Percentiles rank a stretch among this genome's conserved stretches.
Conservation (phyloP, 768 basidiomycete species). For the Suillus placidus region DNA sequence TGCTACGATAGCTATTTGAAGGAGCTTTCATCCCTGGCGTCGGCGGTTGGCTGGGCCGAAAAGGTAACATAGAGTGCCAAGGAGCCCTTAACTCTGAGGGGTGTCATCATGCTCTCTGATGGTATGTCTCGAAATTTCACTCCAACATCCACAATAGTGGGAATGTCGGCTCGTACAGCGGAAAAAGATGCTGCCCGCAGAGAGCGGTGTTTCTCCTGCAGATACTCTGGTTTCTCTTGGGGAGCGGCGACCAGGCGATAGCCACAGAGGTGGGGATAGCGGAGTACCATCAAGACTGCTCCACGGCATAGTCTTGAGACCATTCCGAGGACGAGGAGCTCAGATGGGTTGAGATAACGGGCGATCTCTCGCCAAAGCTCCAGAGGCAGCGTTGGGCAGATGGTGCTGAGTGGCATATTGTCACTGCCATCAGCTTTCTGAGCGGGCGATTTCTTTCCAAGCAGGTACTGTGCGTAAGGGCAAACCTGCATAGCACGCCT, state of each 20-base stretch:
- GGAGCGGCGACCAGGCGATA: neutral
- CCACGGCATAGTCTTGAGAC: constrained; percentile 1
- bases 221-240: neutral
- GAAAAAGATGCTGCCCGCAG: neutral
- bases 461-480: neutral
- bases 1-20: neutral
- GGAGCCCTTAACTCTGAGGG: neutral
- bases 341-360: neutral
- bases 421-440: neutral
- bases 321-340: neutral
- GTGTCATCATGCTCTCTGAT: neutral
- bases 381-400: neutral
- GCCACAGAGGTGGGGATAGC: neutral
- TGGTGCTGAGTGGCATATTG: neutral
- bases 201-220: neutral
- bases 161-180: neutral
- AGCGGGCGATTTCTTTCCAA: neutral
- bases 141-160: neutral
- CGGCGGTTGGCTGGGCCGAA: neutral
- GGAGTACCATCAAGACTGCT: neutral
- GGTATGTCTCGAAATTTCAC: neutral
- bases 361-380: neutral
- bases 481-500: neutral
- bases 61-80: neutral
- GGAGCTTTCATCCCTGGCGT: neutral